Percentiles rank a stretch among this genome's conserved stretches.
phyloP scores from a whole-genome alignment of 495 filamentous ascomycete genomes.

The Penicillium paradoxum region DNA sequence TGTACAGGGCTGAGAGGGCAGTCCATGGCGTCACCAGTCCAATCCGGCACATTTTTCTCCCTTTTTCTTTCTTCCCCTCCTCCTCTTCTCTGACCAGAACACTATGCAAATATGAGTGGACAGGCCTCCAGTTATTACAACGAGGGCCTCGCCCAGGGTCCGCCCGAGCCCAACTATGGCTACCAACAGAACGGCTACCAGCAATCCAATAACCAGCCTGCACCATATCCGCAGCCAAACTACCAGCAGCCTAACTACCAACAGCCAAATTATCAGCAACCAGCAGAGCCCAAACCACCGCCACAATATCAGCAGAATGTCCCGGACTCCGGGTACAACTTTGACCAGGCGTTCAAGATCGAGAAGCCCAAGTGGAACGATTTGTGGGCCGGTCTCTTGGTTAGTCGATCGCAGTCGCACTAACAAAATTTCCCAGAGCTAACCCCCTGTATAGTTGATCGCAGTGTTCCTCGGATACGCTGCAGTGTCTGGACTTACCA shows the following conservation, averaged over 20 bases:
- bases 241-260: conserved; percentile 18
- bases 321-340: conserved; percentile 39
- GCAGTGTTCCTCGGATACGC: conserved; percentile 69
- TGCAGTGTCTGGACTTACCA: conserved; percentile 68
- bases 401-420: conserved; percentile 26
- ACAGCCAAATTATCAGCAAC: conserved; percentile 3
- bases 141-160: conserved; percentile 25
- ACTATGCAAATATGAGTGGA: conserved; percentile 36
- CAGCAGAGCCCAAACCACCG: conserved; percentile 27
- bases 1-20: background rate
- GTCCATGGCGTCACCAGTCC: background rate
- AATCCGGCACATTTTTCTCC: background rate
- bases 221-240: conserved; percentile 1
- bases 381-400: conserved; percentile 76
- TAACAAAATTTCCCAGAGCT: background rate
- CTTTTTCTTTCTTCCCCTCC: conserved; percentile 2
- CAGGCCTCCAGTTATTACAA: conserved; percentile 40
- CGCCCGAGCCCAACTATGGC: conserved; percentile 8
- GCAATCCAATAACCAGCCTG: background rate
- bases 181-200: conserved; percentile 17
- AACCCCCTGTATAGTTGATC: conserved; percentile 52
- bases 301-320: conserved; percentile 24
- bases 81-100: background rate
- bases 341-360: conserved; percentile 75
- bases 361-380: conserved; percentile 84